Percentiles rank a stretch among this genome's conserved stretches.
These are phyloP conservation scores for Phytophthora sp. DNA, from an alignment of 352 stramenopile genomes.

Conservation along the genomic window DNA sequence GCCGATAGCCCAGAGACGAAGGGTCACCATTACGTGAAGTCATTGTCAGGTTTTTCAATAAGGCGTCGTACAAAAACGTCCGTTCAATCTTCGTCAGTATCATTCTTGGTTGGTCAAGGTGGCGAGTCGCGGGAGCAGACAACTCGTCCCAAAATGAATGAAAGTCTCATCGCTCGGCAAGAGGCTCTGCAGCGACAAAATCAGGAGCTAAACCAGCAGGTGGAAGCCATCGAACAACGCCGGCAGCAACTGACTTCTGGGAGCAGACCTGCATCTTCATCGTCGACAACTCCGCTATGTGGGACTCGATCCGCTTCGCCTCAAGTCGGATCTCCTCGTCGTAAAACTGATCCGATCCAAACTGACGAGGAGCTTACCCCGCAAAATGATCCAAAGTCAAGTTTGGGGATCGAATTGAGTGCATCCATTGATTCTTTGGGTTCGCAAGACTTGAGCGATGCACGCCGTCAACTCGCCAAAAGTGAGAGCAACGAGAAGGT, in stretches of 20 bases:
- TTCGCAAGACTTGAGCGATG: slow-evolving; percentile 32
- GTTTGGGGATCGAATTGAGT: slow-evolving; percentile 55
- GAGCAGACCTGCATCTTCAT: slow-evolving; percentile 20
- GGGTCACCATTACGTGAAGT: no score
- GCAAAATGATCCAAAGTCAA: slow-evolving; percentile 16
- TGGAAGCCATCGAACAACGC: slow-evolving; percentile 70
- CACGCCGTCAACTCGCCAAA: slow-evolving; percentile 20
- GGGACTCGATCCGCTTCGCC: slow-evolving; percentile 24
- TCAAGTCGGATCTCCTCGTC: slow-evolving; percentile 3
- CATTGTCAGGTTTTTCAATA: no score
- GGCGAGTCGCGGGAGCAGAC: slow-evolving; percentile 8
- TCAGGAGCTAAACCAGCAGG: slow-evolving; percentile 64
- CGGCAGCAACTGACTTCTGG: slow-evolving; percentile 45
- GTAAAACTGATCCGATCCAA: background rate
- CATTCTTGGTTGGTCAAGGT: background rate
- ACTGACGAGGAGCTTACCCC: slow-evolving; percentile 1
- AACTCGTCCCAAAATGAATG: slow-evolving; percentile 45
- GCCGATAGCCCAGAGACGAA: no score
- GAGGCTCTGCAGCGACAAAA: slow-evolving; percentile 69
- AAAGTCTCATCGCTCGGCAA: slow-evolving; percentile 62
- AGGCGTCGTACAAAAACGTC: no score
- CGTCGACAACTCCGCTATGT: slow-evolving; percentile 24
- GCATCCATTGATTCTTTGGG: slow-evolving; percentile 61
- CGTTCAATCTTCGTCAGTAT: no score
- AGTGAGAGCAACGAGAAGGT: slow-evolving; percentile 34